Percentiles rank a stretch among this genome's conserved stretches.
Conservation (phyloP, 495 filamentous ascomycete species). For the Cercophora scortea region DNA sequence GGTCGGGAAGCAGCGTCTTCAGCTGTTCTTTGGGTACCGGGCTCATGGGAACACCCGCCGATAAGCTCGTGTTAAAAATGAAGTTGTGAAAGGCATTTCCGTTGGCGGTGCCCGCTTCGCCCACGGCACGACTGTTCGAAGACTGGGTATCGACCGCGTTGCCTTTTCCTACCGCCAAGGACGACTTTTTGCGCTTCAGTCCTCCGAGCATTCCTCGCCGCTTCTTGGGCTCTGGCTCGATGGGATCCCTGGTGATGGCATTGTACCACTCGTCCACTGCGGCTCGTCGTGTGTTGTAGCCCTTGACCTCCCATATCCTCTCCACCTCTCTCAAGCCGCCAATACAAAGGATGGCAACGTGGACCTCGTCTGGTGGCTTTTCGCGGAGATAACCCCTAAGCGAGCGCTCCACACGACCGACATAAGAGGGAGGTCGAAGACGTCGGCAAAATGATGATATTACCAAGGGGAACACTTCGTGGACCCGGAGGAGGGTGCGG, state of each 20-base stretch:
- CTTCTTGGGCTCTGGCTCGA: constrained; percentile 34
- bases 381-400: constrained; percentile 50
- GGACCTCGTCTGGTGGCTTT: constrained; percentile 47
- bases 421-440: constrained; percentile 48
- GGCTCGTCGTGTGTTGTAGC: constrained; percentile 45
- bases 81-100: constrained; percentile 23
- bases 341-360: constrained; percentile 44
- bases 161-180: constrained; percentile 17
- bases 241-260: constrained; percentile 32
- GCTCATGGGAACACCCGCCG: constrained; percentile 48
- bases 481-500: constrained; percentile 44
- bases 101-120: background rate
- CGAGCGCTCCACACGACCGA: constrained; percentile 46
- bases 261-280: constrained; percentile 48
- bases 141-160: constrained; percentile 1
- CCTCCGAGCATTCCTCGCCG: constrained; percentile 35
- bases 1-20: constrained; percentile 39
- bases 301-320: constrained; percentile 50
- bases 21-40: constrained; percentile 37
- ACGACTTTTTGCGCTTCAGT: constrained; percentile 46
- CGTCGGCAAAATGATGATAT: constrained; percentile 49
- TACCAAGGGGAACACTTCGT: constrained; percentile 47
- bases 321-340: constrained; percentile 49
- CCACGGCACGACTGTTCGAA: background rate
- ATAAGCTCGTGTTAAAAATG: constrained; percentile 44